Evolutionary conservation across 257 asterid species (phyloP), one percentile per base, ranked within the genome.

Genomic region (Fraxinus pennsylvanica): DNA sequence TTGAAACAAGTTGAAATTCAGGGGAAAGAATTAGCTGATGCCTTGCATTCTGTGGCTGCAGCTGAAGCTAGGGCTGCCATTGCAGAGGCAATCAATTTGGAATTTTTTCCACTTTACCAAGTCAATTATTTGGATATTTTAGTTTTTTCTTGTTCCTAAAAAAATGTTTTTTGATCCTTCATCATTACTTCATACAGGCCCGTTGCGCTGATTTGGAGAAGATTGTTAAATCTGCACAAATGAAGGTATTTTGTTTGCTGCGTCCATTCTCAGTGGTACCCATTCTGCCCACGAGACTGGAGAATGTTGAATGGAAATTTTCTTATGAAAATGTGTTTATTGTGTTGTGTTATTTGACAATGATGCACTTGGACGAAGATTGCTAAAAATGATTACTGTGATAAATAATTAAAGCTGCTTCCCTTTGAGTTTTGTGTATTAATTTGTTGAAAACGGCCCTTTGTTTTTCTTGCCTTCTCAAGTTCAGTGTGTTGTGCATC

Each of bases 61-160:
- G 97, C 97, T 36, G 98, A 95, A 87, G 84, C 94, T 76, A 86
- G 97, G 84, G 98, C 97, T 78, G 89, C 92, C 74, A 85, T 84
- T 85, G 97, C 99, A 13, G 98, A 95, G 97, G 97, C 92, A 19
- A 75, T 47, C 75, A 35, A 52, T 75, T 4, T 38, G 27, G 73
- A 38, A 29, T 6, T 43, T 74, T 38, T 13, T 57, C 57, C 74
- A 14, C n/a, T 71, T 5, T 63, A 10, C 33, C 68, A 12, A 63
- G 35, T 63, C 2, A 4, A 27, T 75, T 36, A 7, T 63, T 27
- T 68, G 21, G 22, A 15, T 25, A 9, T 52, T 80, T 17, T 71
- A 9, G 25, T 74, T 9, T 47, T 43, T 41, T 45, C 22, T 66
- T 17, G 27, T 65, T 76, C 22, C 57, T 47, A 69, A 32, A 57